Evolutionary conservation across 139 green algal species (phyloP).

Genomic region (Tetradesmus obliquus): DNA sequence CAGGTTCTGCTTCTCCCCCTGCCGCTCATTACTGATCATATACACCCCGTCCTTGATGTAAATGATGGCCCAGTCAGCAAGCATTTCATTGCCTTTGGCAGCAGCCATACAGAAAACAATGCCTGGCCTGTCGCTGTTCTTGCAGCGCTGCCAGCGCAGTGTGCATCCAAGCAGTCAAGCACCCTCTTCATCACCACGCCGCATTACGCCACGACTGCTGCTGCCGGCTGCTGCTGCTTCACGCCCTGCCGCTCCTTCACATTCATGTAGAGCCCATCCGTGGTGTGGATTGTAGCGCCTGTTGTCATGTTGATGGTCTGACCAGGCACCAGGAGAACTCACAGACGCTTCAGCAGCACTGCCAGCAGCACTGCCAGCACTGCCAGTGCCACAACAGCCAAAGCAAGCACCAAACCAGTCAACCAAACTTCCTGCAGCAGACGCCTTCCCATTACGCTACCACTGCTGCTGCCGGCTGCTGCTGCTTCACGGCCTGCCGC

Average conservation of each 20-base stretch:
- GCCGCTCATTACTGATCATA: slow-evolving; percentile 74
- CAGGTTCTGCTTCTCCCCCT: background rate
- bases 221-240: background rate
- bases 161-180: too few species aligned
- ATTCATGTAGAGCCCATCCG: slow-evolving; percentile 89
- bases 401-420: too few species aligned
- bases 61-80: slow-evolving; percentile 77
- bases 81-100: slow-evolving; percentile 53
- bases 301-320: slow-evolving; percentile 97
- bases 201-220: background rate
- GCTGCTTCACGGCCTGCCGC: slow-evolving; percentile 3
- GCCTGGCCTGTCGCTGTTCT: too few species aligned
- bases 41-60: slow-evolving; percentile 93
- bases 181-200: background rate
- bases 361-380: slow-evolving; percentile 87
- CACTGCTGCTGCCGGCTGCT: slow-evolving; percentile 16
- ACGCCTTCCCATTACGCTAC: background rate
- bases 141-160: slow-evolving; percentile 81
- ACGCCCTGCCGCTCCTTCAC: slow-evolving; percentile 56
- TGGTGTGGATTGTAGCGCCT: slow-evolving; percentile 95
- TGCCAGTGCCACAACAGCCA: slow-evolving; percentile 82
- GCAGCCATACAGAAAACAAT: slow-evolving; percentile 67
- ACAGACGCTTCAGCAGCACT: slow-evolving; percentile 82
- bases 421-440: too few species aligned
- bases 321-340: slow-evolving; percentile 84